A percentile compares a stretch with the other conserved stretches of the same genome.
Evolutionary conservation across 2,329 filamentous ascomycete genomes (phyloP).

Genomic region (Fusarium pseudoanthophilum): DNA sequence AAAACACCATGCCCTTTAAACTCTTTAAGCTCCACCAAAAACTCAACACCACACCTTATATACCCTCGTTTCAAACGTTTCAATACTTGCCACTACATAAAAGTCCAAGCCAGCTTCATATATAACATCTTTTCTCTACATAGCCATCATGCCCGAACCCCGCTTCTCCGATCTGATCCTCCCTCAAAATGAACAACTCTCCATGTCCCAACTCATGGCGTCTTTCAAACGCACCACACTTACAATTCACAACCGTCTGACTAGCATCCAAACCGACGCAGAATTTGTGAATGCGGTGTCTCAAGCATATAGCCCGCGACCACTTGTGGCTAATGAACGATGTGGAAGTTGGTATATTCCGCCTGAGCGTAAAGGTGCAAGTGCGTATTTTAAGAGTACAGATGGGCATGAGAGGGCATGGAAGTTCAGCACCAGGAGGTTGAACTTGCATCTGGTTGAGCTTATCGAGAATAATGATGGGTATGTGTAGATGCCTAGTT

Average conservation of each 20-base stretch:
- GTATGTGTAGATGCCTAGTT: conserved; percentile 52
- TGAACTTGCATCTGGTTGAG: conserved; percentile 85
- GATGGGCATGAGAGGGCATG: conserved; percentile 93
- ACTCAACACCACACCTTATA: conserved; percentile 15
- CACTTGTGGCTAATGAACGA: conserved; percentile 90
- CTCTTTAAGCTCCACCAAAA: conserved; percentile 36
- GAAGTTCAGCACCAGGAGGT: conserved; percentile 84
- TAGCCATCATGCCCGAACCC: conserved; percentile 39
- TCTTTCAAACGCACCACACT: conserved; percentile 81
- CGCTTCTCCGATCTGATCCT: conserved; percentile 59
- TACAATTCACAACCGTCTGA: conserved; percentile 82
- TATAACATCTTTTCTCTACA: neutral
- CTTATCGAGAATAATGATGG: conserved; percentile 75
- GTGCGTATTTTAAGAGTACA: conserved; percentile 97
- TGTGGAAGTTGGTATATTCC: conserved; percentile 96
- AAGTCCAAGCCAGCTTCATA: neutral
- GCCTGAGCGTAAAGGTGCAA: conserved; percentile 71
- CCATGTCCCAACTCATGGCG: conserved; percentile 75
- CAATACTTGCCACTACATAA: neutral
- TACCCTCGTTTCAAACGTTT: neutral
- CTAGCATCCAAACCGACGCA: conserved; percentile 81
- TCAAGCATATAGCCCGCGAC: conserved; percentile 63
- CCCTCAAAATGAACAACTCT: conserved; percentile 69
- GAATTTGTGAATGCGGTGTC: conserved; percentile 75
- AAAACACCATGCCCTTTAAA: conserved; percentile 7